Base-by-base conservation (phyloP, 78 protist genomes). In the slime mould (Dictyostelium discoideum) region DNA sequence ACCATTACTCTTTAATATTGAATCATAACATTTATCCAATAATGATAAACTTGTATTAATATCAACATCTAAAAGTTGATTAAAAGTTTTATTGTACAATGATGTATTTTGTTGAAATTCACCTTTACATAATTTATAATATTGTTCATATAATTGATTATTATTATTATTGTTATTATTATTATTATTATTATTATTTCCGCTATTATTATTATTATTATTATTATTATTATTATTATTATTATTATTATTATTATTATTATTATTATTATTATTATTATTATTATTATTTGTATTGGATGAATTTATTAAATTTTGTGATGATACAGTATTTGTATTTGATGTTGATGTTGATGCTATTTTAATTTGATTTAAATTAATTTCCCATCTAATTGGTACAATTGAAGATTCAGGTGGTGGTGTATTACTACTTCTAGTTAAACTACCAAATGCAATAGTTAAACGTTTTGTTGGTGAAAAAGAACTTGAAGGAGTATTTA, bases 321-420 rank as follows among this genome's bases (percentile, higher is more conserved):
- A 3, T 39, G 39, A 5, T 24, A 63, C 24, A 48, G 10, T 32
- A 16, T 54, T 54, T 82, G 65, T 16, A 44, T 7, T 18, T 42
- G 46, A 2, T 13, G 60, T 42, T 40, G 60, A 78, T 14, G 82
- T 20, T 40, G 60, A 78, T 14, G 82, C 6, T 80, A 44, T 16
- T 82, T 44, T 73, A 73, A 13, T 32, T 57, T 77, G 80, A 63
- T 77, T 79, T 22, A 87, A 54, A 79, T 87, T 87, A 7, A 44
- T 82, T 26, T 87, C 93, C 93, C 93, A 87, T 42, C n/a, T 46
- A 24, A 84, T 84, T 79, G 83, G 54, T 22, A 87, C 67, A 11
- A 84, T 63, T 60, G 87, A 39, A 3, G 37, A 48, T 24, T 37
- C 46, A 63, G 48, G 40, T 24, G 44, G 16, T 22, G 39, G 16